A percentile compares a stretch with the other conserved stretches of the same genome.
These are phyloP conservation scores for Solanum microdontum DNA, from an alignment of 257 asterid species.

Conservation along the genomic window DNA sequence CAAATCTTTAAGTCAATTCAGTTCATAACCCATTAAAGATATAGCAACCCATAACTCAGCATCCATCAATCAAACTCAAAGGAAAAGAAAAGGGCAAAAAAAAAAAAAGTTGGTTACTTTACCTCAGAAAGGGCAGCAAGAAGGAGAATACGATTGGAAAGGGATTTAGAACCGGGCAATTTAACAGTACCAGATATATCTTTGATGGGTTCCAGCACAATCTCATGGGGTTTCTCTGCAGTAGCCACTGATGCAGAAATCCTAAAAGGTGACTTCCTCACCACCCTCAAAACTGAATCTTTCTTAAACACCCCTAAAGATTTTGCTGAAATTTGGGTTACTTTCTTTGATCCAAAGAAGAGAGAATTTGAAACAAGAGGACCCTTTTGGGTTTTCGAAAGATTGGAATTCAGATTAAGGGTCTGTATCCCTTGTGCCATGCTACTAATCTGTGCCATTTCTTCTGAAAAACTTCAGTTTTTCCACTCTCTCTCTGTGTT, in stretches of 20 bases:
- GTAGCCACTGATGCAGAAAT: constrained; percentile 63
- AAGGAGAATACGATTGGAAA: constrained; percentile 90
- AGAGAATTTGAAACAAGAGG: constrained; percentile 31
- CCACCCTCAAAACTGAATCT: constrained; percentile 27
- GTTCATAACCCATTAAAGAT: neutral
- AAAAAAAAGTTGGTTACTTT: neutral
- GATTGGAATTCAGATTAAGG: constrained; percentile 30
- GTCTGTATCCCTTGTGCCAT: constrained; percentile 38
- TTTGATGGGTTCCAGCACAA: constrained; percentile 77
- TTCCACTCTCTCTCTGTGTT: neutral
- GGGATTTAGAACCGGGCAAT: constrained; percentile 95
- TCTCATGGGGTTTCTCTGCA: constrained; percentile 84
- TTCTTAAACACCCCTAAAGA: constrained; percentile 31
- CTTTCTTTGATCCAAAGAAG: constrained; percentile 35
- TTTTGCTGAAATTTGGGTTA: constrained; percentile 19
- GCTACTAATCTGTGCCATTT: constrained; percentile 37
- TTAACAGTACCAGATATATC: constrained; percentile 87
- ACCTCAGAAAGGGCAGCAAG: constrained; percentile 98
- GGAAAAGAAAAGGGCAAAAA: neutral
- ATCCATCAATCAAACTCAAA: neutral
- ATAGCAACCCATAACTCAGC: neutral
- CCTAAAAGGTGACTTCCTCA: constrained; percentile 17
- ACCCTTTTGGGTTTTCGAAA: constrained; percentile 17
- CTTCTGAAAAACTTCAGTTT: neutral
- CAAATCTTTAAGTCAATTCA: neutral